Conservation (phyloP, 179 eudicot species). For the Carnegiea gigantea region DNA sequence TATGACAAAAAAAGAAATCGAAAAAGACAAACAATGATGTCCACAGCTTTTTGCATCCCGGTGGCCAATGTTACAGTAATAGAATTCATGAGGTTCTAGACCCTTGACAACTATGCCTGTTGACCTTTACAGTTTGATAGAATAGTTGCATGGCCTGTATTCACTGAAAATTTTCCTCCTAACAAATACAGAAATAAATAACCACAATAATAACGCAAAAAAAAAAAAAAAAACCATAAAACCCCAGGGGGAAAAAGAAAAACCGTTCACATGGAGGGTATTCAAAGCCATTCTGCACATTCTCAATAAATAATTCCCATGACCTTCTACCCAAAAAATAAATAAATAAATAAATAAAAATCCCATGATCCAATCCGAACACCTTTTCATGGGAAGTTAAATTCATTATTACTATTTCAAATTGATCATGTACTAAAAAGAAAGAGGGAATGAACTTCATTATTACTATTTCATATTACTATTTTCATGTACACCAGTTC, state of each 20-base stretch:
- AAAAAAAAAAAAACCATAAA: not conserved
- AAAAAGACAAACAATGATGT: not conserved
- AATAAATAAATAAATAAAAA: not conserved
- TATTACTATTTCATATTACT: not conserved
- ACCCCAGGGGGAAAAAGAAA: not conserved
- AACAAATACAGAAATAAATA: slow-evolving; percentile 1
- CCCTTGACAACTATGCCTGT: not conserved
- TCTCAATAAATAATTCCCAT: slow-evolving; percentile 11
- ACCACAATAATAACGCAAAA: not conserved
- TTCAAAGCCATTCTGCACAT: slow-evolving; percentile 7
- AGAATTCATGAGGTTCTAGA: not conserved
- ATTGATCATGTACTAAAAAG: not conserved
- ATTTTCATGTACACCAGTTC: not conserved
- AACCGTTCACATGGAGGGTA: slow-evolving; percentile 10
- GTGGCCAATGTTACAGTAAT: not conserved
- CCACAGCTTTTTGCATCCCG: not conserved
- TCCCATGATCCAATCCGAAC: slow-evolving; percentile 7
- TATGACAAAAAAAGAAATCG: not conserved
- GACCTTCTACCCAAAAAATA: too few species aligned
- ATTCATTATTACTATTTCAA: not conserved
- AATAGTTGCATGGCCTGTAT: slow-evolving; percentile 12
- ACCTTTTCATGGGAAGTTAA: not conserved
- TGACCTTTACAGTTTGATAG: slow-evolving; percentile 7
- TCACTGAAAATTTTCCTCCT: not conserved
- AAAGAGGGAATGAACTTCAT: not conserved